These are phyloP conservation scores for Leucocoprinus sp. DNA, from an alignment of 768 basidiomycete species.

Conservation along the genomic window DNA sequence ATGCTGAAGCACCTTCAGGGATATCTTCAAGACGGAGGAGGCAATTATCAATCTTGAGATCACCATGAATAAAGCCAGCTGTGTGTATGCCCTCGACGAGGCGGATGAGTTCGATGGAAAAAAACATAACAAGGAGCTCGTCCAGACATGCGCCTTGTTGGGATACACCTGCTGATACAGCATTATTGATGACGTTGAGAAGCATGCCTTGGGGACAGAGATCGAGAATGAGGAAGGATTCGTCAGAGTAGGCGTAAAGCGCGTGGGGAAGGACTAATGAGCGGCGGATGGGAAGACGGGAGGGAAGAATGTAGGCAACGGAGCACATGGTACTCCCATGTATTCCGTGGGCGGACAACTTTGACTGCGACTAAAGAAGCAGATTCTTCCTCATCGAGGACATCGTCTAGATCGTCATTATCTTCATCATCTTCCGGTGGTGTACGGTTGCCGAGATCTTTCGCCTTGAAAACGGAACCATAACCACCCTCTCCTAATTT, in stretches of 20 bases:
- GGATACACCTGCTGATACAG: slow-evolving; percentile 63
- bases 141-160: slow-evolving; percentile 80
- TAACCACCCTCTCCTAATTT: slow-evolving; percentile 98
- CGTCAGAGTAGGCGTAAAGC: slow-evolving; percentile 80
- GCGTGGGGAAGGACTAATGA: slow-evolving; percentile 75
- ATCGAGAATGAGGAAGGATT: slow-evolving; percentile 84
- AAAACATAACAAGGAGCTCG: slow-evolving; percentile 92
- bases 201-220: slow-evolving; percentile 88
- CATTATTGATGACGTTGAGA: slow-evolving; percentile 85
- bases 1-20: slow-evolving; percentile 57
- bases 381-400: slow-evolving; percentile 48
- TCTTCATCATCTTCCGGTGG: slow-evolving; percentile 43
- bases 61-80: slow-evolving; percentile 89
- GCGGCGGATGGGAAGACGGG: slow-evolving; percentile 41
- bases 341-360: slow-evolving; percentile 77
- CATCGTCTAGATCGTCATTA: slow-evolving; percentile 42
- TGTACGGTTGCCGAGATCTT: slow-evolving; percentile 38
- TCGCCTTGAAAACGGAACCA: slow-evolving; percentile 88
- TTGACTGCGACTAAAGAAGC: slow-evolving; percentile 74
- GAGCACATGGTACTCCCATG: slow-evolving; percentile 92
- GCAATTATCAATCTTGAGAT: slow-evolving; percentile 99
- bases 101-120: slow-evolving; percentile 82
- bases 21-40: slow-evolving; percentile 86
- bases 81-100: slow-evolving; percentile 76
- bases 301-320: slow-evolving; percentile 67